These are phyloP conservation scores for Domatiomyces globalis DNA, from an alignment of 2,329 filamentous ascomycete genomes.

Conservation along the genomic window DNA sequence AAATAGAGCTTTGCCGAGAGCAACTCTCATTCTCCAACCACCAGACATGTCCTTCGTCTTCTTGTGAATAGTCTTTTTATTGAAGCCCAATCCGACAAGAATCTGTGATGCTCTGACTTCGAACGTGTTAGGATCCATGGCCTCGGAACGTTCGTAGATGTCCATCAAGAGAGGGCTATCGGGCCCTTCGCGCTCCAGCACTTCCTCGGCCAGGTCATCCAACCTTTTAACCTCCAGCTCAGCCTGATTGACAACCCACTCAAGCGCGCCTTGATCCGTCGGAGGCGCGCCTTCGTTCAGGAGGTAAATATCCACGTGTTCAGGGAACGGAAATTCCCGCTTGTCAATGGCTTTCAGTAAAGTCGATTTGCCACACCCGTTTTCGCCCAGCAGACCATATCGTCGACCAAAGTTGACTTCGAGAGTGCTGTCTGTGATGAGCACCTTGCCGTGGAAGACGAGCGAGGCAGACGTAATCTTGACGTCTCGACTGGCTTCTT, in stretches of 20 bases:
- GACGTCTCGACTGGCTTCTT: conserved; percentile 74
- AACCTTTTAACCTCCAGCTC: conserved; percentile 83
- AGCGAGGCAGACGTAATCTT: conserved; percentile 90
- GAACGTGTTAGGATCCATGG: conserved; percentile 97
- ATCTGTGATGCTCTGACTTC: conserved; percentile 90
- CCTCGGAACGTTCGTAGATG: conserved; percentile 97
- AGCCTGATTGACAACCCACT: conserved; percentile 94
- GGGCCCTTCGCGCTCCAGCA: conserved; percentile 82
- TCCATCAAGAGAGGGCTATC: conserved; percentile 84
- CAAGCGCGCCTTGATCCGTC: conserved; percentile 74
- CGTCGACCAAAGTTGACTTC: conserved; percentile 86
- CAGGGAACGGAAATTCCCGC: conserved; percentile 89
- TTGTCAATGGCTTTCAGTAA: conserved; percentile 84
- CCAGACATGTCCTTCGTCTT: conserved; percentile 99
- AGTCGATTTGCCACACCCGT: conserved; percentile 99
- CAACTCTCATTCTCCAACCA: conserved; percentile 99
- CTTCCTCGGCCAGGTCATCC: conserved; percentile 75
- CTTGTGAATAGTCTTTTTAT: conserved; percentile 95
- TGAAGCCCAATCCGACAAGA: conserved; percentile 96
- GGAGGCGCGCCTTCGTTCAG: conserved; percentile 92
- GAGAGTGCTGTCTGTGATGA: conserved; percentile 84
- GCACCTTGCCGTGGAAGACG: conserved; percentile 94
- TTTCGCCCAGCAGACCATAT: conserved; percentile 93
- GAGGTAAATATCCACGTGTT: conserved; percentile 95
- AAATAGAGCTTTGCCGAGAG: conserved; percentile 91